These are phyloP conservation scores for Mrakia hoshinonis DNA, from an alignment of 768 basidiomycete genomes.

Conservation along the genomic window DNA sequence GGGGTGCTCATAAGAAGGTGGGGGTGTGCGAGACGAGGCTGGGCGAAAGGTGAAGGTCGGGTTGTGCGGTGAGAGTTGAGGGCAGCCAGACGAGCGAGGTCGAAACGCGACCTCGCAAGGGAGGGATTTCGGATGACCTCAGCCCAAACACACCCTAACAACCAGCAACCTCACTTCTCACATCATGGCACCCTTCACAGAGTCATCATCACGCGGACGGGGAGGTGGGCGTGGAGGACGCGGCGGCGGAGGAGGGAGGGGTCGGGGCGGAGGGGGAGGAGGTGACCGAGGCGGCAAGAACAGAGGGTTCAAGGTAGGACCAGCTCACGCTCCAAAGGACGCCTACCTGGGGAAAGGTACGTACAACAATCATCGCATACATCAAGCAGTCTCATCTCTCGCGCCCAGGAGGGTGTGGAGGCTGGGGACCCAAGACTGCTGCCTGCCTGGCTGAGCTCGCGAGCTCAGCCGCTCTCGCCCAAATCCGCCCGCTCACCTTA, in stretches of 20 bases:
- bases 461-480: background rate
- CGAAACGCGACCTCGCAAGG: background rate
- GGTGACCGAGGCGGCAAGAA: constrained; percentile 20
- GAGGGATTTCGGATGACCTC: background rate
- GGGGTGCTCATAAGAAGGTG: constrained; percentile 33
- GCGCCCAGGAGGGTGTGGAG: too few relatives aligned
- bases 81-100: background rate
- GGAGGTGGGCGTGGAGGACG: constrained; percentile 15
- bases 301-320: constrained; percentile 40
- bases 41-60: background rate
- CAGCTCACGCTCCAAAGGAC: constrained; percentile 38
- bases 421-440: too few relatives aligned
- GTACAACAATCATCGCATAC: constrained; percentile 2
- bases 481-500: background rate
- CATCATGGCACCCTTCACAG: constrained; percentile 6
- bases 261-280: constrained; percentile 32
- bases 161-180: background rate
- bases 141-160: background rate
- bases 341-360: constrained; percentile 42
- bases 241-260: background rate
- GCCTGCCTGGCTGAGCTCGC: background rate
- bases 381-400: background rate
- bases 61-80: background rate
- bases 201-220: background rate
- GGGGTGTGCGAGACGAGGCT: constrained; percentile 8